A percentile compares a stretch with the other conserved stretches of the same genome.
Conservation (phyloP, 2,329 filamentous ascomycete species). For the Hymenoscyphus scutula region DNA sequence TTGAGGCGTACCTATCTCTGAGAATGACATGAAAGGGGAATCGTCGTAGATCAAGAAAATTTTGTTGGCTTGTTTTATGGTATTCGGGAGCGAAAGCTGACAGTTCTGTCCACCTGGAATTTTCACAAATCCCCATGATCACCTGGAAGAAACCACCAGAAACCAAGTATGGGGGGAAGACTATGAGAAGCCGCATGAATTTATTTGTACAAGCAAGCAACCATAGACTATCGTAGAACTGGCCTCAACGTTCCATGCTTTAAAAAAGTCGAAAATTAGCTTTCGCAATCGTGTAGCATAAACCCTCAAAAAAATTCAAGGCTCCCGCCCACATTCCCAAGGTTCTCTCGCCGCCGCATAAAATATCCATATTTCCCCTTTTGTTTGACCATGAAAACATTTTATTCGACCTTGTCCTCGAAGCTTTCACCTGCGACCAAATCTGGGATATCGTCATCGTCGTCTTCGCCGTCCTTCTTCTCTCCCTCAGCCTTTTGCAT, state of each 20-base stretch:
- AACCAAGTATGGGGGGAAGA: neutral
- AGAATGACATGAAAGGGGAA: too few relatives aligned
- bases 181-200: slow-evolving; percentile 33
- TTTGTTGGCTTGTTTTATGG: too few relatives aligned
- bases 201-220: slow-evolving; percentile 36
- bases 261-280: slow-evolving; percentile 16
- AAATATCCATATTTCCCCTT: slow-evolving; percentile 1
- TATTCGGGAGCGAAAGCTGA: too few relatives aligned
- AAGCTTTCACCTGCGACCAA: slow-evolving; percentile 97
- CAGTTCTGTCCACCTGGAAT: neutral
- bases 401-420: slow-evolving; percentile 72
- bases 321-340: slow-evolving; percentile 11
- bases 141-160: neutral
- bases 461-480: slow-evolving; percentile 71
- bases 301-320: slow-evolving; percentile 21
- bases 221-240: slow-evolving; percentile 33
- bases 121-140: neutral
- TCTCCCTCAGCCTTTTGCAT: slow-evolving; percentile 91
- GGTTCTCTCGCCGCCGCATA: slow-evolving; percentile 7
- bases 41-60: too few relatives aligned
- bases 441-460: slow-evolving; percentile 82
- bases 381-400: slow-evolving; percentile 1
- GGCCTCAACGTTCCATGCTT: slow-evolving; percentile 26
- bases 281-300: slow-evolving; percentile 17
- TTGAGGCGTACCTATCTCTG: too few relatives aligned